These are phyloP conservation scores for Juncus inflexus DNA, from an alignment of 176 grass and related monocot genomes.

Conservation along the genomic window DNA sequence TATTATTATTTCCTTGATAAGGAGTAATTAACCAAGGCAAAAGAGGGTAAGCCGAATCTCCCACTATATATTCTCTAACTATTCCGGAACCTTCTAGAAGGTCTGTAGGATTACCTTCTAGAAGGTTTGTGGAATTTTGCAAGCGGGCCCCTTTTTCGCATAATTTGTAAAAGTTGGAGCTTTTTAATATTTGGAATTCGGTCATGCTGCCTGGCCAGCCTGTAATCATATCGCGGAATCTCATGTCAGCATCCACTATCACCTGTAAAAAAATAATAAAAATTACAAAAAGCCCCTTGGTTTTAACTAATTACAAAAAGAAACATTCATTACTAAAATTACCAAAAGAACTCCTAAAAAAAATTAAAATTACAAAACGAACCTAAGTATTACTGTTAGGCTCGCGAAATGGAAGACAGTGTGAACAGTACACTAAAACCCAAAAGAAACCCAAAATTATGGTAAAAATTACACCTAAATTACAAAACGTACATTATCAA, in stretches of 20 bases:
- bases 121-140: constrained; percentile 41
- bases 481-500: too few relatives aligned
- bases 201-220: constrained; percentile 90
- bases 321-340: too few relatives aligned
- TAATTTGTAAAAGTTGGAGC: constrained; percentile 58
- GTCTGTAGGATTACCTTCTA: constrained; percentile 40
- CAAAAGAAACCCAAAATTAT: too few relatives aligned
- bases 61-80: constrained; percentile 62
- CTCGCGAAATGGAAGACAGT: too few relatives aligned
- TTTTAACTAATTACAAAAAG: neutral
- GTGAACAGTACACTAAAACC: too few relatives aligned
- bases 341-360: too few relatives aligned
- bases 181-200: constrained; percentile 56
- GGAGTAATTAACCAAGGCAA: constrained; percentile 91
- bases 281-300: too few relatives aligned
- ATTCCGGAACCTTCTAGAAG: constrained; percentile 42
- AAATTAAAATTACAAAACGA: neutral
- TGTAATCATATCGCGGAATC: constrained; percentile 77
- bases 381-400: too few relatives aligned
- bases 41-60: constrained; percentile 65
- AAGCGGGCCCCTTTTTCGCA: constrained; percentile 68
- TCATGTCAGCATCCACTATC: constrained; percentile 73
- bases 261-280: constrained; percentile 32
- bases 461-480: too few relatives aligned
- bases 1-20: constrained; percentile 37